These are phyloP conservation scores for Dysphania ambrosioides DNA, from an alignment of 148 eudicot genomes.

Conservation along the genomic window DNA sequence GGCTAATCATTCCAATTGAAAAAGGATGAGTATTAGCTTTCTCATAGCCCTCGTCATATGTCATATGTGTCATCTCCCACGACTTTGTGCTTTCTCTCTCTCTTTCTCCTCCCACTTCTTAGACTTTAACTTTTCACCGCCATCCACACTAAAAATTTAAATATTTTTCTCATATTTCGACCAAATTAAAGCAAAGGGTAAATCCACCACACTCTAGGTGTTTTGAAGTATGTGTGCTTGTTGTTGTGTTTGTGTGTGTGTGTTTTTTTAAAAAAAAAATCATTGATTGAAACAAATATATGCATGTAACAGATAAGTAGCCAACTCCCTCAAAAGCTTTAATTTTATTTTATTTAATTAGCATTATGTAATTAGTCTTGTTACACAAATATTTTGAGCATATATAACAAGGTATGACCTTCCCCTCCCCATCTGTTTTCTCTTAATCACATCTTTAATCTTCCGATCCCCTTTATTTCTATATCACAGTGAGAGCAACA, in stretches of 20 bases:
- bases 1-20: conserved; percentile 71
- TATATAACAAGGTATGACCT: conserved; percentile 22
- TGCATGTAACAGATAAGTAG: background rate
- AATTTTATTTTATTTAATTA: background rate
- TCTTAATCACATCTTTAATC: conserved; percentile 27
- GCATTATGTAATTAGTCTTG: no score
- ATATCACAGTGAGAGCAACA: background rate
- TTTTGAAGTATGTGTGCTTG: no score
- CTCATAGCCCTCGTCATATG: conserved; percentile 39
- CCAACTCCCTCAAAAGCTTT: background rate
- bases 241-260: no score
- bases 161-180: no score
- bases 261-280: no score
- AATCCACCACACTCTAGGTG: conserved; percentile 19
- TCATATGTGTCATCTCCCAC: conserved; percentile 76
- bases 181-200: conserved; percentile 28
- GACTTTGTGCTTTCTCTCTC: conserved; percentile 40
- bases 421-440: conserved; percentile 21
- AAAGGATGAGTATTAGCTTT: conserved; percentile 61
- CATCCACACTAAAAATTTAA: conserved; percentile 38
- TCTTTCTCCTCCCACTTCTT: conserved; percentile 19
- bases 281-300: no score
- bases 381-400: conserved; percentile 14
- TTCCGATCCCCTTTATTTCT: conserved; percentile 10
- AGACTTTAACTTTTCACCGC: conserved; percentile 72